Base-by-base conservation (phyloP, 805 yeast genomes). In the Hanseniaspora jakobsenii region DNA sequence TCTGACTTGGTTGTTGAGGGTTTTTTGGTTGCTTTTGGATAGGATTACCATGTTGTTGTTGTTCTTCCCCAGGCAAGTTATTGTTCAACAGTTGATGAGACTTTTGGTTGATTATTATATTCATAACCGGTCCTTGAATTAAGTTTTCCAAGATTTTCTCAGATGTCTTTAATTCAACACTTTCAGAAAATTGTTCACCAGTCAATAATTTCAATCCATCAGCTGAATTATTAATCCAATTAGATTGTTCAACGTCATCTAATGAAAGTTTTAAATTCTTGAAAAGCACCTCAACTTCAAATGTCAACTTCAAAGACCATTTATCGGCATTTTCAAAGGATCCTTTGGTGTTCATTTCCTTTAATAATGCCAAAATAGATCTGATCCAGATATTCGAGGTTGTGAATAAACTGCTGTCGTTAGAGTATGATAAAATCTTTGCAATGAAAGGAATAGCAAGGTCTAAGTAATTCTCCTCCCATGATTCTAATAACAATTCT, bases 311-410 rank as follows among this genome's bases (percentile, higher is more conserved):
- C 56, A 91, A 70, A 58, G 80, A 84, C 67, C 93, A 70, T 36
- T 78, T 78, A 1, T 87, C 85, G 6, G 39, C 22, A 17, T 42
- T 24, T n/a, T 34, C 30, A 2, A 13, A 12, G 8, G 32, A 23
- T 29, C 46, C 46, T 55, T 74, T 75, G 29, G 77, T 76, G 54
- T 91, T 89, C 12, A 91, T 64, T 60, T 91, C 98, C 13, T 75
- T 74, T 52, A 91, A 69, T 4, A 85, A 75, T 53, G 72, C 69
- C 48, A 91, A 55, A 13, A 86, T 71, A 36, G 94, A 94, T 49
- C 80, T 59, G 2, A 85, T 69, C 97, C 98, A 91, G 1, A 97
- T 95, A 56, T 85, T 87, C 10, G 95, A 95, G 21, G 81, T 78
- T 49, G 66, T 69, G 63, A 91, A 91, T 17, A 89, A 72, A 38